Base-by-base conservation (phyloP, 192 early-diverging fungal genomes). In the Coemansia sp. region DNA sequence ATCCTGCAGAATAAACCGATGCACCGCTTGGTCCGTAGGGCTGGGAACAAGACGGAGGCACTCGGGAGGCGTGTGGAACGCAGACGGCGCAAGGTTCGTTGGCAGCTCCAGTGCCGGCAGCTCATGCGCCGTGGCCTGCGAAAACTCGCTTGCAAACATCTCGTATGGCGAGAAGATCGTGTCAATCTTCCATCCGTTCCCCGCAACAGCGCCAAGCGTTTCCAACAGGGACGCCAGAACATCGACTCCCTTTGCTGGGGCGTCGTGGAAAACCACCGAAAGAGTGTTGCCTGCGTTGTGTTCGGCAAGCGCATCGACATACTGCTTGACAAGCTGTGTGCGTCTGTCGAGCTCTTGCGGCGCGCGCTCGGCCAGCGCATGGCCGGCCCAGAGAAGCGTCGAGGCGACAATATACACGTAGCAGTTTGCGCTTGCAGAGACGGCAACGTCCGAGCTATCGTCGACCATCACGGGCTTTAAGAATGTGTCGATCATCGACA, bases 381-480 rank as follows among this genome's bases (percentile, higher is more conserved):
- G 69, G 26, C 83, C 83, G 8, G 87, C 90, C 88, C 88, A 96
- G 43, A 95, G 96, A 62, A 98, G 83, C 45, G 90, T 87, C 40
- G 88, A 85, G 59, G 94, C 80, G 8, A 92, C 89, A 55, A 90
- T 79, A 63, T 82, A 91, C n/a, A 92, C 88, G 47, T 91, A 86
- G 55, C 87, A 88, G 73, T 92, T 93, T 42, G 41, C 65, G n/a
- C 59, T 73, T 22, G 72, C 63, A n/a, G 72, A 72, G 39, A 59
- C 63, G 13, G 43, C 57, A 19, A 59, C 45, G 21, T 16, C 52
- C 6, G 49, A 12, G 40, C 51, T 45, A 43, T 56, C 67, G 49
- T 41, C 61, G 7, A 36, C 66, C 8, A 46, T 76, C 56, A 90
- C 67, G 0, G 84, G 83, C 10, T 69, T 69, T 61, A 96, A 70